These are phyloP conservation scores for Aspergillus asperescens DNA, from an alignment of 495 filamentous ascomycete species.

Conservation along the genomic window DNA sequence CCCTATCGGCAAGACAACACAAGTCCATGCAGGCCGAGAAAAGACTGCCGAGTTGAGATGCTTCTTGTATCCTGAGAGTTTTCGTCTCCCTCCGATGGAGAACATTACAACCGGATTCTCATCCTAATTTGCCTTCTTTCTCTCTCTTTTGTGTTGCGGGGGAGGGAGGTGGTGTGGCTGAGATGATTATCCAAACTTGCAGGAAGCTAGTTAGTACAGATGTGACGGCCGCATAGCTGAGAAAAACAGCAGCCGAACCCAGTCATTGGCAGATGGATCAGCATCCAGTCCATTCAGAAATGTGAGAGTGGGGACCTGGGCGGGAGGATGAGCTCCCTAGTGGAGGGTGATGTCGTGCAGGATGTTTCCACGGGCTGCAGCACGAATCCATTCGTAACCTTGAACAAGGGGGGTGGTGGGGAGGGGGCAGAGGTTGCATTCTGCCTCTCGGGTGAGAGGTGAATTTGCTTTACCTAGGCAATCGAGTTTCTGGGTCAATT, in stretches of 20 bases:
- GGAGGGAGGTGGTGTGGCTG: constrained; percentile 18
- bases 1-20: constrained; percentile 16
- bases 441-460: constrained; percentile 2
- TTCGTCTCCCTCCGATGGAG: background rate
- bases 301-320: constrained; percentile 7
- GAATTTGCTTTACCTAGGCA: background rate
- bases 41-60: background rate
- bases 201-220: constrained; percentile 25
- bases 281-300: constrained; percentile 14
- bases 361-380: constrained; percentile 22
- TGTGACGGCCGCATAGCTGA: constrained; percentile 17
- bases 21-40: constrained; percentile 8
- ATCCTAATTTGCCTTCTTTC: constrained; percentile 1
- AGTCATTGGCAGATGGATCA: constrained; percentile 15
- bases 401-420: constrained; percentile 17
- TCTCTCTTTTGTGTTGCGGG: background rate
- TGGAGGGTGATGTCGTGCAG: constrained; percentile 24
- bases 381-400: constrained; percentile 23
- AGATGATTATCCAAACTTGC: constrained; percentile 22
- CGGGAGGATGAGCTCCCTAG: constrained; percentile 4
- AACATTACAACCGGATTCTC: background rate
- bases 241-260: constrained; percentile 14
- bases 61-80: background rate
- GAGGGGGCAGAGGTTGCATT: constrained; percentile 21
- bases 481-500: background rate